Conservation (phyloP, 2,329 filamentous ascomycete species). For the Fonsecaea erecta region DNA sequence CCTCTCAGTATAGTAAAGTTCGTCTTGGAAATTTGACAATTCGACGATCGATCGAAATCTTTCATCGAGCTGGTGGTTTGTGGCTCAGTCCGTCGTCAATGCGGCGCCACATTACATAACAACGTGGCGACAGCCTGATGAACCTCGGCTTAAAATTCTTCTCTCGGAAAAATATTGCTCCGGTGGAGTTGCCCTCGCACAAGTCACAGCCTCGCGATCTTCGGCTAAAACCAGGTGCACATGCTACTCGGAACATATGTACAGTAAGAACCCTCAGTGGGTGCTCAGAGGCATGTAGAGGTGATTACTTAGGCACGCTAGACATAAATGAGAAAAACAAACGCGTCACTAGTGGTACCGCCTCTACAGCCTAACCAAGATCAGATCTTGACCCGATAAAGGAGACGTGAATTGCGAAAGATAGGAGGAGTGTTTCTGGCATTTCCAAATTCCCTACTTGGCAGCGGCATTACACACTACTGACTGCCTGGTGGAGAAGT, state of each 20-base stretch:
- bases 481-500: background rate
- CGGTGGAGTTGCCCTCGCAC: background rate
- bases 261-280: too few species aligned
- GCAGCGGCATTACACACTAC: too few species aligned
- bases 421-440: too few species aligned
- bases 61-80: background rate
- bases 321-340: background rate
- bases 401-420: background rate
- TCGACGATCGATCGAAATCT: background rate
- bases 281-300: background rate
- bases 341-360: too few species aligned
- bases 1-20: background rate
- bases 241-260: too few species aligned
- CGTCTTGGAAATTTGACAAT: background rate
- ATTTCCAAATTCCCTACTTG: too few species aligned
- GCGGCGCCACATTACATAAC: background rate
- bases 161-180: background rate
- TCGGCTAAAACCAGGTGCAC: background rate
- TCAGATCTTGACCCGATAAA: background rate
- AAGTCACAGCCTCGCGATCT: slow-evolving; percentile 6
- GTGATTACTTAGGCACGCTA: too few species aligned
- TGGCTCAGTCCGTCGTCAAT: background rate
- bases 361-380: background rate
- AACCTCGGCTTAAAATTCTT: slow-evolving; percentile 22
- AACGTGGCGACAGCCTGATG: slow-evolving; percentile 16